A percentile compares a stretch with the other conserved stretches of the same genome.
phyloP scores from a whole-genome alignment of 176 grass and related monocot species.

The Ensete glaucum region DNA sequence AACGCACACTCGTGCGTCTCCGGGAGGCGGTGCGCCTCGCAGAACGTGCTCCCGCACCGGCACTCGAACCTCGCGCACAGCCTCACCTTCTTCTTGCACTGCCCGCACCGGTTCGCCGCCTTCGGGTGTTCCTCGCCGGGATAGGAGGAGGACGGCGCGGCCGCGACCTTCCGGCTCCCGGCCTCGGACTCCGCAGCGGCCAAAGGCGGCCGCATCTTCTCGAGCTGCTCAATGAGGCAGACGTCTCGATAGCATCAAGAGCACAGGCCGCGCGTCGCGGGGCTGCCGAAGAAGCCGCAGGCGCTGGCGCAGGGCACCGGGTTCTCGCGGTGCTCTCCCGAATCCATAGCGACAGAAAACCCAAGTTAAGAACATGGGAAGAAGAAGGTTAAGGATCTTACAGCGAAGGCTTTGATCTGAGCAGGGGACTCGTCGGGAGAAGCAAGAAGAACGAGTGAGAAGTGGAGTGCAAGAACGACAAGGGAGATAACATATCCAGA shows the following conservation, averaged over 20 bases:
- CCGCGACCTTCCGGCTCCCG: not conserved
- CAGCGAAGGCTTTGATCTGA: too few species aligned
- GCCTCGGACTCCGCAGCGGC: not conserved
- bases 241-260: not conserved
- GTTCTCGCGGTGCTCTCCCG: too few species aligned
- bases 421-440: too few species aligned
- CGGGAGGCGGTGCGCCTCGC: not conserved
- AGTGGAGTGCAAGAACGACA: too few species aligned
- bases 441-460: too few species aligned
- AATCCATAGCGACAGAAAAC: too few species aligned
- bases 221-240: not conserved
- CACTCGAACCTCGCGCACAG: not conserved
- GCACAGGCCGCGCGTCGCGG: not conserved
- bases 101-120: not conserved
- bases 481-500: too few species aligned
- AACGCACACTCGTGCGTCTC: too few species aligned
- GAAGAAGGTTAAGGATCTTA: too few species aligned
- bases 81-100: not conserved
- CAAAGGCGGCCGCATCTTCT: not conserved
- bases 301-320: not conserved
- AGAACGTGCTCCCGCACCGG: not conserved
- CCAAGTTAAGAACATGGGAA: too few species aligned
- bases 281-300: constrained; percentile 6
- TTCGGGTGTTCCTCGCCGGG: too few species aligned
- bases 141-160: not conserved